Evolutionary conservation across 1,284 basidiomycete genomes (phyloP).

Genomic region (Peniophora sp.): DNA sequence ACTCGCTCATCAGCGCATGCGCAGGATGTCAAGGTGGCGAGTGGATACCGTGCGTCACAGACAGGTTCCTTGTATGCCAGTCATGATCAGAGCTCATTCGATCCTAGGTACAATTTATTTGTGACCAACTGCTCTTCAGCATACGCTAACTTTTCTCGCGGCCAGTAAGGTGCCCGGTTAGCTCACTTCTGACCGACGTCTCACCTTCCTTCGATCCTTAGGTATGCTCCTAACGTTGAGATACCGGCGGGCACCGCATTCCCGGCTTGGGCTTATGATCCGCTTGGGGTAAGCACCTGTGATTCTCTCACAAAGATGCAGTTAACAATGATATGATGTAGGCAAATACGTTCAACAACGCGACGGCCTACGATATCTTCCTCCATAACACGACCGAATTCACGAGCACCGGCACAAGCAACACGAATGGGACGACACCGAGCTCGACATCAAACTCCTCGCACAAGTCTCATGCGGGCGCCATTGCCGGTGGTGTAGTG

Average conservation of each 20-base stretch:
- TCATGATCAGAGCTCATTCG: too few relatives aligned
- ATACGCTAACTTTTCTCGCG: too few relatives aligned
- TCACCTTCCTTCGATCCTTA: slow-evolving; percentile 1
- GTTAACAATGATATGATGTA: background rate
- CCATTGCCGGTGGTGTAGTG: background rate
- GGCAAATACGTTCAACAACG: too few relatives aligned
- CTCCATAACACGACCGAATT: too few relatives aligned
- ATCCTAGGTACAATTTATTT: too few relatives aligned
- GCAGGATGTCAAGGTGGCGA: slow-evolving; percentile 29
- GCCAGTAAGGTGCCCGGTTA: too few relatives aligned
- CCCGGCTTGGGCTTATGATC: slow-evolving; percentile 10
- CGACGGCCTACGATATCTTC: too few relatives aligned
- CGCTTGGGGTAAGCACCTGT: background rate
- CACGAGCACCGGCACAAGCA: too few relatives aligned
- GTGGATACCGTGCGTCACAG: background rate
- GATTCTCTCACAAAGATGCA: background rate
- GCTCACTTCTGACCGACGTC: too few relatives aligned
- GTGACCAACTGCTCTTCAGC: too few relatives aligned
- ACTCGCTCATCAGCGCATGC: slow-evolving; percentile 26
- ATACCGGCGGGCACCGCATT: slow-evolving; percentile 9
- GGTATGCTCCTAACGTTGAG: background rate
- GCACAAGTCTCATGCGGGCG: background rate
- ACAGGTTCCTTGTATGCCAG: background rate
- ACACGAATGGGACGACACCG: too few relatives aligned
- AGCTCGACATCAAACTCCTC: too few relatives aligned